Evolutionary conservation across 805 yeast genomes (phyloP), one percentile per base, ranked within the genome.

Genomic region (Hanseniaspora guilliermondii): DNA sequence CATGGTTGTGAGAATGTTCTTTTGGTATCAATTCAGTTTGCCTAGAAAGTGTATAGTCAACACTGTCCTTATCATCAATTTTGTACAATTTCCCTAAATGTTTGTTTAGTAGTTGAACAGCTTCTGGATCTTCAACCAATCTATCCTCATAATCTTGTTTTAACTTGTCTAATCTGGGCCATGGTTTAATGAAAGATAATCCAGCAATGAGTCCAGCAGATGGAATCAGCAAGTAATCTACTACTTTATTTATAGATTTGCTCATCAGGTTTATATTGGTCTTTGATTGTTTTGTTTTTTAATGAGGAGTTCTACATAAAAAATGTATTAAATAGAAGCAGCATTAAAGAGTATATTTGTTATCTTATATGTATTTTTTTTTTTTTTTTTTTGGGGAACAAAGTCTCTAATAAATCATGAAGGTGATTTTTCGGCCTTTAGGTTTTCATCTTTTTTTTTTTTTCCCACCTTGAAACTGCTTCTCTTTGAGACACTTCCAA

Each of bases 1-100:
- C 87, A 66, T 83, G 84, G 62, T 82, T 77, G 2, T 64, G 61
- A 38, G 74, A 75, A 61, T 83, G 87, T 7, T 78, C 79, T 17
- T 37, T 37, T 17, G 55, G 55, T 22, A 52, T 44, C 6, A 52
- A 45, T 16, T 52, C 48, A 6, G 49, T 44, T 37, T 52, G 55
- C 16, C 37, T 52, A 2, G 55, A 52, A 11, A 52, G 7, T 11
- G 16, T 35, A 36, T 36, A 21, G 27, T 47, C 36, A 6, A 4
- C 19, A 5, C 16, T 22, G 8, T 25, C 25, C 2, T 2, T 24
- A 7, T 39, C 27, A 14, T 19, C n/a, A 3, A n/a, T 24, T 11
- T 37, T 27, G 21, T 52, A 52, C 22, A 30, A 37, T 2, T 27
- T 19, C 5, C 36, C 6, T 19, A 52, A 21, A 11, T 52, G 55